Evolutionary conservation across 148 eudicot species (phyloP), one percentile per base, ranked within the genome.

Genomic region (Diospyros kaki): DNA sequence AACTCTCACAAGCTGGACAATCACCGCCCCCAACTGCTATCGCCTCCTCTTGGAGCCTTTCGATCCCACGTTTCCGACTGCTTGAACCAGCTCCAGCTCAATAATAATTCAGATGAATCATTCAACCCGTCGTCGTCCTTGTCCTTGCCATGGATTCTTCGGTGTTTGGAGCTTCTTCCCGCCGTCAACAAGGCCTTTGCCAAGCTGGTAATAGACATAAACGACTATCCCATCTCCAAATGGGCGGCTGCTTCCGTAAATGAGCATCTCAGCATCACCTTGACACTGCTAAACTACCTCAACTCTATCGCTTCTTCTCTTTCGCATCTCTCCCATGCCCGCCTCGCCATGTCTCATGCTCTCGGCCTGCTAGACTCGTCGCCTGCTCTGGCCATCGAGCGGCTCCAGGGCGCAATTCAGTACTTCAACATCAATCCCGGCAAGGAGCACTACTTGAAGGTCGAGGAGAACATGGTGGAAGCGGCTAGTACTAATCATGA

Each of bases 151-250:
- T 75, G 83, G 81, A 44, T 81, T 55, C 68, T 71, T 3, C 71
- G 82, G 44, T 79, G 87, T 76, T 78, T 90, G 46, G 82, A 79
- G 48, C 73, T 86, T 40, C 28, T 86, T 11, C 69, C 80, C 12
- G 60, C 79, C 55, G 63, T 66, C 28, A 81, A 88, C 86, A 88
- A 50, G 72, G 89, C 86, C 53, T 92, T 90, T 73, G 81, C 84
- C 10, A 86, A 81, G 76, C 77, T 93, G 17, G 77, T 84, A 10
- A 78, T 81, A 55, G 86, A 84, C 9, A 80, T 93, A 63, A 87
- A 89, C 58, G 89, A 89, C 75, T 81, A 82, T 73, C 93, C 95
- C 9, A 58, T 89, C 84, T 71, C 45, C 40, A 80, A 80, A 75
- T 93, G 95, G 93, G 85, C 83, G 13, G 64, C 14, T 5, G n/a